phyloP scores from a whole-genome alignment of 768 basidiomycete species.

The Termitomyces sp. region DNA sequence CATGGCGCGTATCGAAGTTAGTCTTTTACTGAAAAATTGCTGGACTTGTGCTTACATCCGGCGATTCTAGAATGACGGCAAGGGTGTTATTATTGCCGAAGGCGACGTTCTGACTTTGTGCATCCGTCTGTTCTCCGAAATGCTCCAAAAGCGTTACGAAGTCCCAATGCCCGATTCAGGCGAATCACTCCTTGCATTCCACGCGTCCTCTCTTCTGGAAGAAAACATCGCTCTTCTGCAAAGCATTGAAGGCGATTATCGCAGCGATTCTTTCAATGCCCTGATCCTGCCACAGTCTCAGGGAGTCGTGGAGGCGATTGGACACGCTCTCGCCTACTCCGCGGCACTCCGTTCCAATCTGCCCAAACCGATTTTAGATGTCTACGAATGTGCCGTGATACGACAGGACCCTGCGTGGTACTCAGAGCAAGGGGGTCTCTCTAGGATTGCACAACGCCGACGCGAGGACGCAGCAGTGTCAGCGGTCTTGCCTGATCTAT shows the following conservation, averaged over 20 bases:
- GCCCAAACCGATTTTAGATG: conserved; percentile 44
- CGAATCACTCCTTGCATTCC: conserved; percentile 49
- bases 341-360: conserved; percentile 40
- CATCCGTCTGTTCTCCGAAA: conserved; percentile 55
- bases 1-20: conserved; percentile 50
- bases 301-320: conserved; percentile 51
- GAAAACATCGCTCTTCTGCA: conserved; percentile 39
- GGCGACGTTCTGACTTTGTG: conserved; percentile 46
- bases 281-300: conserved; percentile 54
- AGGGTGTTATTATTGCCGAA: conserved; percentile 60
- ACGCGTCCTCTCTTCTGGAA: conserved; percentile 39
- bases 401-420: conserved; percentile 57
- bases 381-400: conserved; percentile 51
- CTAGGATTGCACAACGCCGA: conserved; percentile 40
- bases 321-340: conserved; percentile 57
- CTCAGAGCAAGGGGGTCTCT: conserved; percentile 44
- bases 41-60: conserved; percentile 10
- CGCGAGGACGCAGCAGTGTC: conserved; percentile 43
- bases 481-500: conserved; percentile 37
- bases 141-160: conserved; percentile 49
- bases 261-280: conserved; percentile 46
- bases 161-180: conserved; percentile 45
- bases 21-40: conserved; percentile 1
- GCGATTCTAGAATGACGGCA: conserved; percentile 34
- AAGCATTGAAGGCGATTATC: conserved; percentile 37